These are phyloP conservation scores for Hymenoscyphus scutula DNA, from an alignment of 2,329 filamentous ascomycete species.

Conservation along the genomic window DNA sequence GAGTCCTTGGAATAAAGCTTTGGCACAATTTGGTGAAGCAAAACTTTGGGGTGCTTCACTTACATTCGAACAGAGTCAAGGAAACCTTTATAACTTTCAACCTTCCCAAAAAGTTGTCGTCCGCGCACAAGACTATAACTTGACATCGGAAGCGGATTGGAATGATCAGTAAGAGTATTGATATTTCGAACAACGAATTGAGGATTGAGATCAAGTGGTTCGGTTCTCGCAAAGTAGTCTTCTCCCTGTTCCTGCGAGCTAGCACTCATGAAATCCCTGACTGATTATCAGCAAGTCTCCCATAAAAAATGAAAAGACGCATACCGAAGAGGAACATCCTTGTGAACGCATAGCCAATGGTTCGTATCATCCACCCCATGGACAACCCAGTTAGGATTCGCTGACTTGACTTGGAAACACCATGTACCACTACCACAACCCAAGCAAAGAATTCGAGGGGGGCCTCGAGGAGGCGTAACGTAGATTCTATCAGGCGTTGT, in stretches of 20 bases:
- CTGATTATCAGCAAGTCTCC: neutral
- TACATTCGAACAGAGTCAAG: constrained; percentile 33
- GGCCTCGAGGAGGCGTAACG: constrained; percentile 17
- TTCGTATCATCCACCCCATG: constrained; percentile 34
- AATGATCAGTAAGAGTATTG: constrained; percentile 27
- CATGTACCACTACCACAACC: constrained; percentile 34
- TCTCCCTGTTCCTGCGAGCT: constrained; percentile 1
- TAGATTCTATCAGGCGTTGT: constrained; percentile 8
- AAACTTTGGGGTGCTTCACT: neutral
- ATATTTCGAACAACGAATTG: constrained; percentile 33
- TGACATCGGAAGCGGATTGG: constrained; percentile 29
- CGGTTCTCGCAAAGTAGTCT: constrained; percentile 29
- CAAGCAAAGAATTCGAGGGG: constrained; percentile 32
- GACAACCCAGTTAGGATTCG: constrained; percentile 33
- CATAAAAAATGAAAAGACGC: neutral
- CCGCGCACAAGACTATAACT: constrained; percentile 33
- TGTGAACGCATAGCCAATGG: constrained; percentile 30
- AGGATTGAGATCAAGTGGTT: constrained; percentile 22
- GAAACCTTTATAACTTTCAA: constrained; percentile 33
- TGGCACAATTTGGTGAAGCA: too few relatives aligned
- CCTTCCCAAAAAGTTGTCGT: constrained; percentile 32
- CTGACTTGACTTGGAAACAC: constrained; percentile 31
- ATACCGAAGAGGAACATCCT: constrained; percentile 21
- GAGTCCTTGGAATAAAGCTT: too few relatives aligned
- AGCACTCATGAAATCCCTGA: constrained; percentile 31